Base-by-base conservation (phyloP, 2,329 filamentous ascomycete species). In the Arthroderma uncinatum region DNA sequence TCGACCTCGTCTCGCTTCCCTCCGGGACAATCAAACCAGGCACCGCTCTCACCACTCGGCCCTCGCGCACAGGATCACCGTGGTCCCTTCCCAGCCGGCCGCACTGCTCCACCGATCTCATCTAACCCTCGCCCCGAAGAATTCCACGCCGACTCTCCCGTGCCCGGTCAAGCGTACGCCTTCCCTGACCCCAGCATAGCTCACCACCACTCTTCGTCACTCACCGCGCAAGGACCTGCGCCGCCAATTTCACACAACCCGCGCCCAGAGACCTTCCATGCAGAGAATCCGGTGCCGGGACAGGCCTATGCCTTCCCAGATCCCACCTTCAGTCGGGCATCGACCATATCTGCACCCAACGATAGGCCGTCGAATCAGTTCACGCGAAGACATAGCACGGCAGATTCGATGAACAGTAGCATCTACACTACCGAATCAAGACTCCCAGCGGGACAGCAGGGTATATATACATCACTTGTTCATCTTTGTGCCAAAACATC, bases 281-380 rank as follows among this genome's bases (percentile, higher is more conserved):
- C 76, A 1, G 75, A 77, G 58, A 72, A 74, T 10, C 76, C 76
- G 30, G 77, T 75, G 3, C 72, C 73, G 16, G 76, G 76, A 67
- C 73, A 77, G 62, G 74, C 76, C 3, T 78, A 77, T 61, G 76
- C 76, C n/a, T 78, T 78, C 62, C 76, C 76, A 0, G 76, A 78
- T 62, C 76, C 76, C 1, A 39, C 12, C 39, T 40, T 55, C 25
- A 55, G 36, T 34, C 36, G 53, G 55, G 68, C 68, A 59, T 72
- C 71, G 0, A 68, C 70, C 33, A 67, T 71, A 34, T 66, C 68
- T 56, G 62, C 65, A 52, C 69, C 70, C 21, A 68, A 67, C 40
- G 66, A 67, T 10, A 67, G 55, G 25, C 61, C 63, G n/a, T 67
- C 66, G 9, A 63, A 65, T 1, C 66, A 68, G 9, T 72, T 75